Conservation (phyloP, 345 rosid genomes). For the Capsella bursapastoris region DNA sequence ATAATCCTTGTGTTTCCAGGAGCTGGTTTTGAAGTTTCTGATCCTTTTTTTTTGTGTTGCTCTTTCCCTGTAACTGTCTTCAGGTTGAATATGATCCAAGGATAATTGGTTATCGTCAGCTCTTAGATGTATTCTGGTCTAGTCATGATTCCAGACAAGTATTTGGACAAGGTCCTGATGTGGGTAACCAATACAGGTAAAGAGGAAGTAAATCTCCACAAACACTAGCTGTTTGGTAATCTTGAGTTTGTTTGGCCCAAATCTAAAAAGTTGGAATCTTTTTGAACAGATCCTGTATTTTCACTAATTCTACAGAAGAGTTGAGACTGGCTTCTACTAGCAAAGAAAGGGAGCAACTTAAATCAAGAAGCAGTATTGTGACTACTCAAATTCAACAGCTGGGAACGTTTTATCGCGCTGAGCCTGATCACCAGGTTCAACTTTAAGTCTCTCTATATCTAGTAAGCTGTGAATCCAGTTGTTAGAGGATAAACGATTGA, state of each 20-base stretch:
- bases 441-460: not conserved
- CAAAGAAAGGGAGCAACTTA: conserved; percentile 86
- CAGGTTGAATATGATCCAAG: conserved; percentile 93
- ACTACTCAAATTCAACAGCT: conserved; percentile 86
- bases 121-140: conserved; percentile 88
- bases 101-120: conserved; percentile 63
- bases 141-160: conserved; percentile 93
- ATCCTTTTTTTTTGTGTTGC: not conserved
- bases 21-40: conserved; percentile 18
- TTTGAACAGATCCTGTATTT: conserved; percentile 70
- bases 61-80: conserved; percentile 16
- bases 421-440: conserved; percentile 87
- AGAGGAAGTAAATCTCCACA: not conserved
- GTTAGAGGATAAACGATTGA: not conserved
- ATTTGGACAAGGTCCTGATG: conserved; percentile 98
- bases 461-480: not conserved
- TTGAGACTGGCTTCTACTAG: conserved; percentile 67
- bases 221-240: not conserved
- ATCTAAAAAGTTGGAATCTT: conserved; percentile 4
- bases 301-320: conserved; percentile 87
- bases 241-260: not conserved
- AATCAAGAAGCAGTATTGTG: conserved; percentile 69
- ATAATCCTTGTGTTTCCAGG: not conserved
- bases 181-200: conserved; percentile 91
- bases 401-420: conserved; percentile 74